A percentile compares a stretch with the other conserved stretches of the same genome.
phyloP scores from a whole-genome alignment of 2,329 filamentous ascomycete genomes.

The Neonectria sp. region DNA sequence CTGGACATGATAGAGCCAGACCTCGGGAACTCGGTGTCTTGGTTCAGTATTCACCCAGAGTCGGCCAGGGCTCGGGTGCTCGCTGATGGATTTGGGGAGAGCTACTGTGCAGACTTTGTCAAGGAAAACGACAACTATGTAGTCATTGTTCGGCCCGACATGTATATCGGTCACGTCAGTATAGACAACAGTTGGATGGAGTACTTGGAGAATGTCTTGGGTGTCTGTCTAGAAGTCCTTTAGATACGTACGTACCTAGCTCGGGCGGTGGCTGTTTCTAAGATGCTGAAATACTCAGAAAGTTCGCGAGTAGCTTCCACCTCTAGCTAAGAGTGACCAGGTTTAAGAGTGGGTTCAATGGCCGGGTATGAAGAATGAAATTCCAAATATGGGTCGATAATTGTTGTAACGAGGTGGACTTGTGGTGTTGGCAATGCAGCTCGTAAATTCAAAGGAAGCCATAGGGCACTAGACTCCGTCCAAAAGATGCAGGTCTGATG shows the following conservation, averaged over 20 bases:
- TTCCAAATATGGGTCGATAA: too few species aligned
- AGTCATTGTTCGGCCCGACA: constrained; percentile 39
- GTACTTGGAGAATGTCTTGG: constrained; percentile 23
- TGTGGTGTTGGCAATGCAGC: too few species aligned
- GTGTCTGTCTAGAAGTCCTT: background rate
- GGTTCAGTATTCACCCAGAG: background rate
- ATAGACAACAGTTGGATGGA: constrained; percentile 24
- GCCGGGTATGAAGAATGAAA: too few species aligned
- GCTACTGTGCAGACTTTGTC: constrained; percentile 29
- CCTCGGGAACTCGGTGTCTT: background rate
- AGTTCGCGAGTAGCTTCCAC: too few species aligned
- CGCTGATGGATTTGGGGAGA: background rate
- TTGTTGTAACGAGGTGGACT: too few species aligned
- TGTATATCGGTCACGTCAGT: constrained; percentile 39
- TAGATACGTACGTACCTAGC: background rate
- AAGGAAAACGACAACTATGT: background rate
- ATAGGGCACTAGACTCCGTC: too few species aligned
- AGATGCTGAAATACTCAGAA: too few species aligned
- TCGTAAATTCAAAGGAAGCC: too few species aligned
- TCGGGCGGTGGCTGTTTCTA: background rate
- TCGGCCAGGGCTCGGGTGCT: background rate
- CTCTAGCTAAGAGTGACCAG: too few species aligned
- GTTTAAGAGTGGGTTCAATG: too few species aligned
- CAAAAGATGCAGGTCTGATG: too few species aligned
- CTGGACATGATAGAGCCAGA: background rate